Conservation (phyloP, 192 early-diverging fungal genomes). For the Coemansia sp. region DNA sequence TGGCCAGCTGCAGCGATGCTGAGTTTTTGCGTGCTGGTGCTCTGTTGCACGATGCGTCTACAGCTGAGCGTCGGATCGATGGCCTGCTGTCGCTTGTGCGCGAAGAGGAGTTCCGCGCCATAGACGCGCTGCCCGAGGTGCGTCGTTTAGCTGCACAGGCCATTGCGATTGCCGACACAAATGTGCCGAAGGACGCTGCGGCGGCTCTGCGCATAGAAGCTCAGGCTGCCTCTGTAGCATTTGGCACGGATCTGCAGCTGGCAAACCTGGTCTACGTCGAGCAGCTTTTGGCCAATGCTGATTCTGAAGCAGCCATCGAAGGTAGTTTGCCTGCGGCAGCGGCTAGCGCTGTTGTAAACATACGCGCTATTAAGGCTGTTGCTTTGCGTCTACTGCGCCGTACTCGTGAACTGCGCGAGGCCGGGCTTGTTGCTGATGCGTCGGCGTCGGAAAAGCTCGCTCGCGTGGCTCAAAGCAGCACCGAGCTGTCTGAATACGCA, state of each 20-base stretch:
- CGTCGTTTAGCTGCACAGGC: conserved; percentile 68
- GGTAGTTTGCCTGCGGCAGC: conserved; percentile 17
- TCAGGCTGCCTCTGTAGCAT: conserved; percentile 57
- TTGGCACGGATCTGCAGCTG: conserved; percentile 66
- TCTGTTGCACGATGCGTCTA: conserved; percentile 74
- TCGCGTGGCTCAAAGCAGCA: conserved; percentile 14
- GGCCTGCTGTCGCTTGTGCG: conserved; percentile 73
- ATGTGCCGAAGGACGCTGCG: conserved; percentile 52
- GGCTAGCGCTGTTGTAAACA: conserved; percentile 25
- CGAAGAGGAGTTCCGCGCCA: conserved; percentile 72
- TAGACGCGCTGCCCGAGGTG: conserved; percentile 67
- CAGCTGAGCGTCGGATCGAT: conserved; percentile 76
- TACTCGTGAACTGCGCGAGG: conserved; percentile 56
- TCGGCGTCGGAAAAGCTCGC: conserved; percentile 13
- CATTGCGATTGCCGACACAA: conserved; percentile 64
- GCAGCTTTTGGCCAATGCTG: conserved; percentile 40
- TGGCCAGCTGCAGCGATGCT: conserved; percentile 66
- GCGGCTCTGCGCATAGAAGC: conserved; percentile 59
- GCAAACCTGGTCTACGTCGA: conserved; percentile 55
- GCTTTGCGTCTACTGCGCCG: conserved; percentile 69
- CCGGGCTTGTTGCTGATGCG: conserved; percentile 9
- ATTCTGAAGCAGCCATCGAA: conserved; percentile 12
- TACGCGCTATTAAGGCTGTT: conserved; percentile 57
- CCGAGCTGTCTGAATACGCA: conserved; percentile 23
- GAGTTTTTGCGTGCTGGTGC: conserved; percentile 72